These are phyloP conservation scores for Clarkia xantiana DNA, from an alignment of 345 rosid genomes.

Conservation along the genomic window DNA sequence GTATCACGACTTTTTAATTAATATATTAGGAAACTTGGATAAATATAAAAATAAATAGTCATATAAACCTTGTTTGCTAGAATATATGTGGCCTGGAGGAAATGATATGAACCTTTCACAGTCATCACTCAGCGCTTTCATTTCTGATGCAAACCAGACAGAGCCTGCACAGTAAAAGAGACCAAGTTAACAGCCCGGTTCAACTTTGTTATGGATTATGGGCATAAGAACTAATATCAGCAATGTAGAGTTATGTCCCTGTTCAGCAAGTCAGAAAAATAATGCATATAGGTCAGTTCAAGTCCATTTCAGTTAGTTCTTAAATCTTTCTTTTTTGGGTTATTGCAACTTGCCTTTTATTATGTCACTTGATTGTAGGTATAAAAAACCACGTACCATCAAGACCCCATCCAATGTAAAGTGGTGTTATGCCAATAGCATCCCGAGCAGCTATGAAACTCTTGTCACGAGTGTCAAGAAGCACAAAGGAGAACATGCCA, in stretches of 20 bases:
- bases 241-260: background rate
- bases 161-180: constrained; percentile 35
- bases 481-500: constrained; percentile 91
- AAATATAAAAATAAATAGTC: too few species aligned
- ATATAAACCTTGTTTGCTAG: constrained; percentile 49
- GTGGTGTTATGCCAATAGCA: constrained; percentile 87
- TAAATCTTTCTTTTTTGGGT: too few species aligned
- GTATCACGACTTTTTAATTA: too few species aligned
- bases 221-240: background rate
- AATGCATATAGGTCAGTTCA: too few species aligned
- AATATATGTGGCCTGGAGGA: constrained; percentile 90
- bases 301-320: too few species aligned
- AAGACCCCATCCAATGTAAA: constrained; percentile 91
- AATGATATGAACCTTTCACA: constrained; percentile 82
- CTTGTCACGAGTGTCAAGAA: constrained; percentile 69
- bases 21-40: too few species aligned
- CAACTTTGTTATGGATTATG: background rate
- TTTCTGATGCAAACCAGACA: constrained; percentile 80
- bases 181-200: background rate
- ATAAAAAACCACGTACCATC: constrained; percentile 38
- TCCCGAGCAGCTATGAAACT: constrained; percentile 92
- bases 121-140: constrained; percentile 83
- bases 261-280: too few species aligned
- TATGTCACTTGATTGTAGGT: background rate
- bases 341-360: too few species aligned